These are phyloP conservation scores for Corynascus novoguineensis DNA, from an alignment of 495 filamentous ascomycete genomes.

Conservation along the genomic window DNA sequence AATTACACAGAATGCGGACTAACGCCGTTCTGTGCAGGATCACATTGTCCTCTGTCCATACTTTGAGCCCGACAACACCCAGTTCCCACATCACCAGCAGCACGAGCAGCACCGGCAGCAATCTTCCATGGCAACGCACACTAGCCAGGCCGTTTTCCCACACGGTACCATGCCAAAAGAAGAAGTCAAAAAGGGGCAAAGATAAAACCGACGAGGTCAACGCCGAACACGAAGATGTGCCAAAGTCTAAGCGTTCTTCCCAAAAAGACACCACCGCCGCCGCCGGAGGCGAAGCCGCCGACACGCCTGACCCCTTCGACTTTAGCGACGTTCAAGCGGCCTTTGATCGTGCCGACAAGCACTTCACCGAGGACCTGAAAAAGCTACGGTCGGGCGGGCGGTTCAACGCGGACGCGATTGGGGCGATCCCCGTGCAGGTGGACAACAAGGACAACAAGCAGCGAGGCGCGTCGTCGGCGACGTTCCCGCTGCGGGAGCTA, in stretches of 20 bases:
- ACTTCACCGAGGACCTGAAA: conserved; percentile 57
- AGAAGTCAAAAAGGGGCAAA: not conserved
- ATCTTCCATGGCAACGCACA: not conserved
- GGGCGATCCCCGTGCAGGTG: conserved; percentile 57
- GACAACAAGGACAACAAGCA: conserved; percentile 40
- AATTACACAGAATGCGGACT: not conserved
- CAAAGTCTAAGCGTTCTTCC: too few relatives aligned
- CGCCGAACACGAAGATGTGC: not conserved
- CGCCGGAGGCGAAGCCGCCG: conserved; percentile 16
- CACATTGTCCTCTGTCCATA: not conserved
- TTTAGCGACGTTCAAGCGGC: conserved; percentile 56
- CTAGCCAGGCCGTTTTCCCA: conserved; percentile 13
- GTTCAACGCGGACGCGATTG: conserved; percentile 63
- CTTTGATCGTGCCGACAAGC: conserved; percentile 52
- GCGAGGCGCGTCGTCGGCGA: too few relatives aligned
- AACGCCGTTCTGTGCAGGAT: not conserved
- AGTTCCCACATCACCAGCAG: not conserved
- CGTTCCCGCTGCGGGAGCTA: conserved; percentile 59
- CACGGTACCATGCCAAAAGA: conserved; percentile 7
- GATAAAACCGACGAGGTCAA: not conserved
- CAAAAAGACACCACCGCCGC: not conserved
- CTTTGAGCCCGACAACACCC: not conserved
- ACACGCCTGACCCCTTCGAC: conserved; percentile 58
- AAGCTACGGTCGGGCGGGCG: conserved; percentile 55
- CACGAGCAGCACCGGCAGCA: not conserved